phyloP scores from a whole-genome alignment of 2,329 filamentous ascomycete genomes.

The Eutypella sp. region DNA sequence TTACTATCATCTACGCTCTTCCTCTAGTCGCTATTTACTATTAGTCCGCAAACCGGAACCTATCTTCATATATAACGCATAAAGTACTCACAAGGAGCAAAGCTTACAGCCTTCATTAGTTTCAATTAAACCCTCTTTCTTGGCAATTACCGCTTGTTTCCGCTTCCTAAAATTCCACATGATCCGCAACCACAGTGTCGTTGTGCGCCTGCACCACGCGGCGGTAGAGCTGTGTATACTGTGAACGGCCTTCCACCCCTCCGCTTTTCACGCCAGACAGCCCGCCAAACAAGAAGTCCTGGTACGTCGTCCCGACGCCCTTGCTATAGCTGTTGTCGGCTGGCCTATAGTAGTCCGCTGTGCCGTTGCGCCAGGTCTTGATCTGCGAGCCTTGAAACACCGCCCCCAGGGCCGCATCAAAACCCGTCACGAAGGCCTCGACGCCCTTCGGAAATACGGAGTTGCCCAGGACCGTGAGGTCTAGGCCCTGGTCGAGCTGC shows the following conservation, averaged over 20 bases:
- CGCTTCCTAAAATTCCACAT: not conserved
- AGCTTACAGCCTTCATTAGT: too few relatives aligned
- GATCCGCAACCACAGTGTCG: conserved; percentile 18
- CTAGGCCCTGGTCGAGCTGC: conserved; percentile 36
- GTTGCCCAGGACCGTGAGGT: conserved; percentile 31
- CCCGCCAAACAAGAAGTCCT: conserved; percentile 52
- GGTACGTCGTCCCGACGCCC: conserved; percentile 51
- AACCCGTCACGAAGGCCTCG: conserved; percentile 45
- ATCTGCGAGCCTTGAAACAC: conserved; percentile 26
- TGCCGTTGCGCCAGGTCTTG: conserved; percentile 52
- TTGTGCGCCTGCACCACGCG: conserved; percentile 42
- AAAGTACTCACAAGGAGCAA: too few relatives aligned
- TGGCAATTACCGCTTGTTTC: too few relatives aligned
- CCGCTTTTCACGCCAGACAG: conserved; percentile 21
- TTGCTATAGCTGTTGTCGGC: conserved; percentile 41
- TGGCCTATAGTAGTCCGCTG: conserved; percentile 47
- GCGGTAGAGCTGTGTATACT: conserved; percentile 50
- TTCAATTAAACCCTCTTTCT: too few relatives aligned
- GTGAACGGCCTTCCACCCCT: too few relatives aligned
- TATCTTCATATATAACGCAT: too few relatives aligned
- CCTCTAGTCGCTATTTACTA: too few relatives aligned
- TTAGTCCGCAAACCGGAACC: too few relatives aligned
- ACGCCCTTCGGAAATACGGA: conserved; percentile 53
- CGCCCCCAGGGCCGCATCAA: conserved; percentile 21
- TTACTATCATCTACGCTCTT: too few relatives aligned